Evolutionary conservation across 208 protist species (phyloP), one percentile per base, ranked within the genome.

Genomic region (Trypanosoma platydactyli): DNA sequence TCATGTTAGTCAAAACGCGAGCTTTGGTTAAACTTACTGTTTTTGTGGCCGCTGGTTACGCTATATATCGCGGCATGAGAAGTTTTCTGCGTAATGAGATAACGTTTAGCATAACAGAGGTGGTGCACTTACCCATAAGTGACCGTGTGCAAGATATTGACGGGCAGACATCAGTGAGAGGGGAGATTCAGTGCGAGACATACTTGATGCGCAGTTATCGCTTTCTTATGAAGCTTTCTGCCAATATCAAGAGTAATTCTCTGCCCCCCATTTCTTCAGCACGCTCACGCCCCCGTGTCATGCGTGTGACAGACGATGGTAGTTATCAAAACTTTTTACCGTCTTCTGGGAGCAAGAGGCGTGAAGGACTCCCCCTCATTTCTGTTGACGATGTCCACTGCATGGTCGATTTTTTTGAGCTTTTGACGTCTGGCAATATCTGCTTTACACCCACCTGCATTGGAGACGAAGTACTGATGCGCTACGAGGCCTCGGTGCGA

Each of bases 121-220:
- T 94, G 25, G 83, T 92, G 62, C 79, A 79, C 12, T 69, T 94
- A 44, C 85, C 85, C 18, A 42, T 70, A 38, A 54, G 62, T 42
- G 65, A 68, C 22, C 1, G 68, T 7, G 38, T 54, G 11, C 27
- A 65, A 30, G 54, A 64, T 11, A 25, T 60, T 41, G 50, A 65
- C 41, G 68, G 57, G 6, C 15, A 33, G 7, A 51, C 81, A 5
- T 20, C 58, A 13, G 25, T 87, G 15, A 50, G 88, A 55, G 86
- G 89, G 13, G 83, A 78, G 24, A 84, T 95, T 44, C 72, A 83
- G 56, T 73, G 87, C 45, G 80, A 89, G 24, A 90, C 84, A 20
- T 85, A 77, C 52, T 58, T 91, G 35, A 89, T 91, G 86, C 76
- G 74, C 41, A 90, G 88, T 60, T 94, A 91, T 53, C 88, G 85